Conservation (phyloP, 1,284 basidiomycete species). For the Sporisorium reilianum region DNA sequence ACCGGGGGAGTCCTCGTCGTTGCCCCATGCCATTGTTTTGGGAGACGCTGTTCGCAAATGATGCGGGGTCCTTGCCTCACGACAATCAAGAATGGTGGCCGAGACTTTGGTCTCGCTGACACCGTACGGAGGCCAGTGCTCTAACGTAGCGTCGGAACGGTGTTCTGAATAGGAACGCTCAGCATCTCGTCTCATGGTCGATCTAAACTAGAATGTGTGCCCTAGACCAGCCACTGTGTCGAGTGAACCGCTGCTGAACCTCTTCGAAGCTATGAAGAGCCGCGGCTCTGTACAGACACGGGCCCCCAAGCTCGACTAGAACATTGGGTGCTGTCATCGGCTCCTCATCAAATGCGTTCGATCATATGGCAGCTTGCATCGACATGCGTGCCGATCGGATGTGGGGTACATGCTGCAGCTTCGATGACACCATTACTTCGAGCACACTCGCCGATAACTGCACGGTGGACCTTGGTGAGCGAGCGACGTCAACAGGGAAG, state of each 20-base stretch:
- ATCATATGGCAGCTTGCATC: background rate
- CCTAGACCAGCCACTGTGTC: background rate
- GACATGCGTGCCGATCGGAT: background rate
- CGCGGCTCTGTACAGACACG: background rate
- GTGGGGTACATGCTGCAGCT: background rate
- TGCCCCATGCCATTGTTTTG: too few species aligned
- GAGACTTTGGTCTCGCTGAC: background rate
- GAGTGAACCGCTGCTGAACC: background rate
- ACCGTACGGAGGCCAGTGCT: too few species aligned
- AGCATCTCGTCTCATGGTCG: too few species aligned
- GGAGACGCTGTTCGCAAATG: too few species aligned
- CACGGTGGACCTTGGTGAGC: background rate
- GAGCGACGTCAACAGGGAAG: too few species aligned
- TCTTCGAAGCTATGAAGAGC: background rate
- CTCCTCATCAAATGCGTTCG: background rate
- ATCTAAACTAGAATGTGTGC: too few species aligned
- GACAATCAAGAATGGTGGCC: background rate
- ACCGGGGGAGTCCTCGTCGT: background rate
- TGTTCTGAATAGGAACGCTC: too few species aligned
- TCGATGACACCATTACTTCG: background rate
- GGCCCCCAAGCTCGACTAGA: too few species aligned
- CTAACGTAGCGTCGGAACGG: too few species aligned
- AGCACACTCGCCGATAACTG: background rate
- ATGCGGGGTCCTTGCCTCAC: background rate
- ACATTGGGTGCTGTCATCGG: background rate